Conservation (phyloP, 257 asterid genomes). For the Handroanthus guayacan region DNA sequence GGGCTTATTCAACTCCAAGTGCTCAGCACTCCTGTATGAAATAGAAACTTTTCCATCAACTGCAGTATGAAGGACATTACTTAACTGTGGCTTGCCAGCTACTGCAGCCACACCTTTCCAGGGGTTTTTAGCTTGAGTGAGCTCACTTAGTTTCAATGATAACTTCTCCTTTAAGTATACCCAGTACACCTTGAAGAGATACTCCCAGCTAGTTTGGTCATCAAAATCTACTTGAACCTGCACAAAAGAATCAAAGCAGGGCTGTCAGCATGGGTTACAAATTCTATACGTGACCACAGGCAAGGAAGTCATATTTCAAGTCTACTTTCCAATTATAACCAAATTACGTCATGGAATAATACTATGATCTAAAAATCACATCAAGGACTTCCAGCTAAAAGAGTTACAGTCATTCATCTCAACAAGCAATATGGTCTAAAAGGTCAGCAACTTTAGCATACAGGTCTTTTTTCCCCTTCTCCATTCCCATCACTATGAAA, state of each 20-base stretch:
- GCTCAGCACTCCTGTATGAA: conserved; percentile 42
- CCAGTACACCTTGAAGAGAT: conserved; percentile 95
- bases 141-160: conserved; percentile 69
- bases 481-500: conserved; percentile 22
- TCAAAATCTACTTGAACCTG: conserved; percentile 92
- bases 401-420: not conserved
- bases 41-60: conserved; percentile 44
- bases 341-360: not conserved
- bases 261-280: conserved; percentile 24
- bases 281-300: conserved; percentile 2
- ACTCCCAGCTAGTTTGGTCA: conserved; percentile 88
- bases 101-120: conserved; percentile 51
- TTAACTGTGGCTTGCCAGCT: conserved; percentile 45
- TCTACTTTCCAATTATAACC: not conserved
- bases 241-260: conserved; percentile 31
- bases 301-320: conserved; percentile 33
- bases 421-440: conserved; percentile 1
- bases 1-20: conserved; percentile 52
- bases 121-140: conserved; percentile 69
- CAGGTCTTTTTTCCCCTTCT: conserved; percentile 11
- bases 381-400: conserved; percentile 6
- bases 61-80: conserved; percentile 36
- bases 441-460: conserved; percentile 5
- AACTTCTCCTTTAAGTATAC: conserved; percentile 62
- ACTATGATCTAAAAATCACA: not conserved